Conservation (phyloP, 2,329 filamentous ascomycete genomes). For the Penicillium sumatraense region DNA sequence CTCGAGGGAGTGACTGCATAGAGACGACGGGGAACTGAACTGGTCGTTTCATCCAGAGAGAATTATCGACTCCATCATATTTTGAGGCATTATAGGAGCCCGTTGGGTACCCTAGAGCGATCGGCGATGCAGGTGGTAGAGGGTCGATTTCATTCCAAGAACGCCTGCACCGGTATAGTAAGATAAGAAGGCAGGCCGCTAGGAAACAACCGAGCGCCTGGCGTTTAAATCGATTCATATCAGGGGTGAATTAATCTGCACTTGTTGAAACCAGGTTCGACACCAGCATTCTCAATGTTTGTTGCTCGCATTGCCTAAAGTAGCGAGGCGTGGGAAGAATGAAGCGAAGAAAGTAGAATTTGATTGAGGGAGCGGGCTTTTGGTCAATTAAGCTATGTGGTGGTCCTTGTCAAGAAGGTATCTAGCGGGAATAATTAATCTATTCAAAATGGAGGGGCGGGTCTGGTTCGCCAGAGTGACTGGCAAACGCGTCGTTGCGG, state of each 20-base stretch:
- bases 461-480: constrained; percentile 1
- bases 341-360: neutral
- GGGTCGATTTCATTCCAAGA: neutral
- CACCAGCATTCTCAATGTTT: constrained; percentile 8
- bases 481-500: constrained; percentile 7
- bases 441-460: neutral
- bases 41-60: constrained; percentile 14
- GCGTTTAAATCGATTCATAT: constrained; percentile 21
- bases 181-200: constrained; percentile 5
- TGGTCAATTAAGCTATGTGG: neutral
- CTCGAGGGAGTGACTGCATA: neutral
- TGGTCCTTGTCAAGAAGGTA: neutral
- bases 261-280: neutral
- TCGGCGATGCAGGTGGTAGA: neutral
- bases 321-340: neutral
- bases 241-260: neutral
- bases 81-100: neutral
- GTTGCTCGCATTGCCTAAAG: neutral
- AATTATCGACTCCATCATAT: neutral
- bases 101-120: neutral
- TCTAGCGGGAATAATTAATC: neutral
- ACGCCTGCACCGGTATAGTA: constrained; percentile 46
- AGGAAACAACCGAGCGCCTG: constrained; percentile 17
- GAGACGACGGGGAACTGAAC: constrained; percentile 13
- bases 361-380: neutral